These are phyloP conservation scores for Alisma plantagoaquatica DNA, from an alignment of 106 monocot genomes.

Conservation along the genomic window DNA sequence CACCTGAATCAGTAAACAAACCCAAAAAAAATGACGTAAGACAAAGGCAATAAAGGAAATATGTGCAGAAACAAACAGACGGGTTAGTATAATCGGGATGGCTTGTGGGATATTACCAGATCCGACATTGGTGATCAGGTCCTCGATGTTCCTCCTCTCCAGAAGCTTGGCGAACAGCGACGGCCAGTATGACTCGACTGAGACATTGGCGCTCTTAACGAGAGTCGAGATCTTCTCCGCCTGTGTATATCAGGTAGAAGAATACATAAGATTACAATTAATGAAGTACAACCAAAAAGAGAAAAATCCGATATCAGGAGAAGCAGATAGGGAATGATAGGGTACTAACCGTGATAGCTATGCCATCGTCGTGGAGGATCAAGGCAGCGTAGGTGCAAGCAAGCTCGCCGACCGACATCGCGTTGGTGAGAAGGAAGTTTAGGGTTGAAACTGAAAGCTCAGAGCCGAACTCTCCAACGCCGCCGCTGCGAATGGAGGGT, in stretches of 20 bases:
- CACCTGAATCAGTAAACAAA: constrained; percentile 23
- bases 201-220: constrained; percentile 38
- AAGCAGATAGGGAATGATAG: not conserved
- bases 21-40: not conserved
- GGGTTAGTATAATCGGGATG: no score
- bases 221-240: constrained; percentile 47
- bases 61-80: no score
- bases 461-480: no score
- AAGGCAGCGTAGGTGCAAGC: no score
- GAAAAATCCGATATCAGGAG: not conserved
- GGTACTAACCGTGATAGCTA: constrained; percentile 3
- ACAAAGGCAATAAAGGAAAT: no score
- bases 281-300: no score
- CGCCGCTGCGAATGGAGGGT: no score
- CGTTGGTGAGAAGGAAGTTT: no score
- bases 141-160: constrained; percentile 38
- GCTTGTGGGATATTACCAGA: no score
- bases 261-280: no score
- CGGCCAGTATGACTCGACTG: constrained; percentile 47
- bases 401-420: constrained; percentile 4
- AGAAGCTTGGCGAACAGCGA: constrained; percentile 55
- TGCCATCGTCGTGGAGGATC: constrained; percentile 4
- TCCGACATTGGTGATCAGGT: constrained; percentile 45
- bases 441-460: no score
- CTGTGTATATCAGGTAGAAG: no score